Conservation (phyloP, 129 eudicot genomes). For the Erigeron canadensis region DNA sequence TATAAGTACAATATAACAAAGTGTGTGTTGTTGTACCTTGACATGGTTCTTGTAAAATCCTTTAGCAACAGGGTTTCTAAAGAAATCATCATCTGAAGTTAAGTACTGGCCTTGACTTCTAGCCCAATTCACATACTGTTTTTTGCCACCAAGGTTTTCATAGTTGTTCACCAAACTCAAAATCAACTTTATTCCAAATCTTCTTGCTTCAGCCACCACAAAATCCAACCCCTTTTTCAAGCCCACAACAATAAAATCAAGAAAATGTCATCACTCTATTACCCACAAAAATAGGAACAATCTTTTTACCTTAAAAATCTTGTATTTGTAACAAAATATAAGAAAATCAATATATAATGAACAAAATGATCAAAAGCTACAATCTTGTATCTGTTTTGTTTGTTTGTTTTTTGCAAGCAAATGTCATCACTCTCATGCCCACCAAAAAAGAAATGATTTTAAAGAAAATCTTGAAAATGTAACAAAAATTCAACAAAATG, state of each 20-base stretch:
- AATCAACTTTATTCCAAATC: constrained; percentile 80
- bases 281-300: constrained; percentile 19
- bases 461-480: not conserved
- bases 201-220: constrained; percentile 95
- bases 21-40: constrained; percentile 33
- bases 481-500: not conserved
- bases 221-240: constrained; percentile 83
- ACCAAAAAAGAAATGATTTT: not conserved
- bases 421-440: constrained; percentile 6
- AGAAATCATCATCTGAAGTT: constrained; percentile 89
- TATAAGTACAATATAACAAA: not conserved
- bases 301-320: not conserved
- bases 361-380: not conserved
- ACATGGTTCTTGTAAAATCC: constrained; percentile 88
- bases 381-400: too few species aligned
- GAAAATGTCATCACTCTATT: constrained; percentile 21
- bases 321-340: not conserved
- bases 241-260: constrained; percentile 19
- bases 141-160: constrained; percentile 86
- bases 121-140: constrained; percentile 98
- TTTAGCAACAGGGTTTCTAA: constrained; percentile 68
- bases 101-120: constrained; percentile 79
- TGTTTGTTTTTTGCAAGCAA: too few species aligned
- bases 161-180: constrained; percentile 86
- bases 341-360: not conserved